Conservation (phyloP, 257 asterid genomes). For the Solanum rostratum region DNA sequence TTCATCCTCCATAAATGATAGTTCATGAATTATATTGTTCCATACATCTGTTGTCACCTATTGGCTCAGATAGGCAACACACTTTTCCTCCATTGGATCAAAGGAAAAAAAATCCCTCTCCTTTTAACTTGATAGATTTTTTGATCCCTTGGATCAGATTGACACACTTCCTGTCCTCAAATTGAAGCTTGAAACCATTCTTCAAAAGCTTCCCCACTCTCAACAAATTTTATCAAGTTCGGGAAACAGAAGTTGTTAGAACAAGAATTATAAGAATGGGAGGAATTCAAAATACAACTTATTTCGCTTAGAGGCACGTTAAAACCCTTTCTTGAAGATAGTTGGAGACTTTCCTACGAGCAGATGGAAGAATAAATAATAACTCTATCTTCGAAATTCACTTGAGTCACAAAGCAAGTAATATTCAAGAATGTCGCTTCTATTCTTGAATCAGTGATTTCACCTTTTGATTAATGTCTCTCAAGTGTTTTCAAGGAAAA, state of each 20-base stretch:
- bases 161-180: neutral
- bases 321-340: too few relatives aligned
- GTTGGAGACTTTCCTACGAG: too few relatives aligned
- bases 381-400: too few relatives aligned
- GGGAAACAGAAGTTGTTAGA: neutral
- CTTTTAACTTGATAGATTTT: neutral
- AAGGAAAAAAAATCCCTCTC: neutral
- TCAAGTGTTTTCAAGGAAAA: too few relatives aligned
- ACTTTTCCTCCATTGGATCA: neutral
- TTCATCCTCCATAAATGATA: neutral
- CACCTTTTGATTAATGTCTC: too few relatives aligned
- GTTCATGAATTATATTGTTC: rapidly evolving
- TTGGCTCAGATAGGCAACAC: neutral
- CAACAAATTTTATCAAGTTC: neutral
- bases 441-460: too few relatives aligned
- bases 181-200: neutral
- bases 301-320: too few relatives aligned
- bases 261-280: too few relatives aligned
- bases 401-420: too few relatives aligned
- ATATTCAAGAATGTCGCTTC: too few relatives aligned
- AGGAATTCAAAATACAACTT: too few relatives aligned
- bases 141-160: neutral
- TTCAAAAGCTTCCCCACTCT: neutral
- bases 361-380: too few relatives aligned
- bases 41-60: neutral